Percentiles rank a stretch among this genome's conserved stretches.
Evolutionary conservation across 2,329 filamentous ascomycete genomes (phyloP).

Genomic region (Pseudogymnoascus sp.): DNA sequence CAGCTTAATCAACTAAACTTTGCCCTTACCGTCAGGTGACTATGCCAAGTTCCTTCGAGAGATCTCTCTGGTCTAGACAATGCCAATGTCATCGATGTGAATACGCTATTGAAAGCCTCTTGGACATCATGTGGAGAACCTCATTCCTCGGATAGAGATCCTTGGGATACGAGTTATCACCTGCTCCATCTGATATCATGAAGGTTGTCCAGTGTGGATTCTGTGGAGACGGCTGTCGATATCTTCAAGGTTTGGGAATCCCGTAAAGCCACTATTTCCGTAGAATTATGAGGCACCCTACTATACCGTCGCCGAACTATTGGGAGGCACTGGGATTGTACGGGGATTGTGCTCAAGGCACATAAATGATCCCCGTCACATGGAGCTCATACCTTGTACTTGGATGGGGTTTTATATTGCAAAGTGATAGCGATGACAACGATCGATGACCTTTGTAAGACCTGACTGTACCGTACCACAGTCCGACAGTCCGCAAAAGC

Average conservation of each 20-base stretch:
- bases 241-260: not conserved
- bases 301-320: not conserved
- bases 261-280: not conserved
- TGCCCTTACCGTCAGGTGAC: not conserved
- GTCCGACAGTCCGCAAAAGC: not conserved
- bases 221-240: not conserved
- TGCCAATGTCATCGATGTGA: not conserved
- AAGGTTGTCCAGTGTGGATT: not conserved
- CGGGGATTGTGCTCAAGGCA: not conserved
- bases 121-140: not conserved
- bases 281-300: not conserved
- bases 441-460: not conserved
- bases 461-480: not conserved
- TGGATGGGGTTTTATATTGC: not conserved
- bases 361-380: not conserved
- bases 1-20: not conserved
- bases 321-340: not conserved
- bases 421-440: not conserved
- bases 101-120: not conserved
- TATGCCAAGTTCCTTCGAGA: not conserved
- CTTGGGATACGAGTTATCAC: constrained; percentile 6
- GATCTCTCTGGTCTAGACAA: not conserved
- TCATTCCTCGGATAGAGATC: not conserved
- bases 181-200: not conserved
- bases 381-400: not conserved